These are phyloP conservation scores for Ramalina peruviana DNA, from an alignment of 495 filamentous ascomycete species.

Conservation along the genomic window DNA sequence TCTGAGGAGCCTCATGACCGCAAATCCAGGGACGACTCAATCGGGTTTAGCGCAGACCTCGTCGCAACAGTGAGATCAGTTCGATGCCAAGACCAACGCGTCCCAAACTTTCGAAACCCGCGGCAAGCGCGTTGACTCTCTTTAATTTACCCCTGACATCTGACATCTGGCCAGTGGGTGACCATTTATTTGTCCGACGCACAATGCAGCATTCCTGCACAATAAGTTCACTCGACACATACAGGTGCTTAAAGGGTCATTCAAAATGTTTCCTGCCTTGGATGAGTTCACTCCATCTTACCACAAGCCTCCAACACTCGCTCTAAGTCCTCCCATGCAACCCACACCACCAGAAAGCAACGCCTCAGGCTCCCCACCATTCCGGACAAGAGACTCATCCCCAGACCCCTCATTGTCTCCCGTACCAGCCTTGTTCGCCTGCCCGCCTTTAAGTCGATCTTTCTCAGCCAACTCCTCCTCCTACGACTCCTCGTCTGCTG, in stretches of 20 bases:
- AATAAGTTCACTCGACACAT: background rate
- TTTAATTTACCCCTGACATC: background rate
- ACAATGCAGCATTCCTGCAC: background rate
- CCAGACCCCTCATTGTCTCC: conserved; percentile 21
- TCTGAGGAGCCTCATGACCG: too few relatives aligned
- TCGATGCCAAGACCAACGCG: background rate
- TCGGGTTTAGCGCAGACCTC: too few relatives aligned
- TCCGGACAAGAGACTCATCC: conserved; percentile 27
- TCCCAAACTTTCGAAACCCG: background rate
- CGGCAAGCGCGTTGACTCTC: background rate
- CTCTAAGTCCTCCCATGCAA: conserved; percentile 4
- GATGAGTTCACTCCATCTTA: background rate
- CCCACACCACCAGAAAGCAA: conserved; percentile 6
- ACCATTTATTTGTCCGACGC: background rate
- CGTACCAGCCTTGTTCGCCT: conserved; percentile 18
- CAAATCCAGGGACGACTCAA: too few relatives aligned
- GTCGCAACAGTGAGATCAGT: too few relatives aligned
- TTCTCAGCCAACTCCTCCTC: conserved; percentile 71
- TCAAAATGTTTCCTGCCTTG: background rate
- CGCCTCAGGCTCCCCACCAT: conserved; percentile 11
- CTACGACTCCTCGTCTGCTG: conserved; percentile 50
- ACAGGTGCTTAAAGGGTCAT: background rate
- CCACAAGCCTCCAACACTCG: background rate
- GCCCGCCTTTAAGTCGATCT: conserved; percentile 47
- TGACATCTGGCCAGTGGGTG: background rate